Percentiles rank a stretch among this genome's conserved stretches.
Evolutionary conservation across 75 land plant genomes (phyloP).

Genomic region (Cupressus sempervirens): DNA sequence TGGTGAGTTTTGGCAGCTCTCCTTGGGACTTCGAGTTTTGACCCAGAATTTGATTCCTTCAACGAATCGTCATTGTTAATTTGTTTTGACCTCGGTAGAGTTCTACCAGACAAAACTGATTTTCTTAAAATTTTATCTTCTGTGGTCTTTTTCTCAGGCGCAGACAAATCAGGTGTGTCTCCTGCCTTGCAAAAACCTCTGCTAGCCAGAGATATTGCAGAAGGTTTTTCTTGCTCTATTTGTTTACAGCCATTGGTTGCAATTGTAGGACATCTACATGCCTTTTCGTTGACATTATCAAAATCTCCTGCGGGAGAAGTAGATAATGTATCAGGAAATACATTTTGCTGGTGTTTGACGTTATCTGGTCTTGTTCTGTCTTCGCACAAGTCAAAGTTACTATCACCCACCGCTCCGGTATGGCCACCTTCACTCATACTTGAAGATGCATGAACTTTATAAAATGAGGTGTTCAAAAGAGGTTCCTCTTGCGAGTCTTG

Average conservation of each 20-base stretch:
- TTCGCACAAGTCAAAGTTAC: neutral
- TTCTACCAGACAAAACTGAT: neutral
- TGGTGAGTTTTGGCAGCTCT: slow-evolving; percentile 3
- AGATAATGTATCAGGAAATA: slow-evolving; percentile 1
- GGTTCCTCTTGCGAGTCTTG: slow-evolving; percentile 3
- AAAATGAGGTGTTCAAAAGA: neutral
- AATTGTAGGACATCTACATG: neutral
- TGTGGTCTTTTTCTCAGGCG: neutral
- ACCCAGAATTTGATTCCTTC: slow-evolving; percentile 3
- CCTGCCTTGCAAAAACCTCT: neutral
- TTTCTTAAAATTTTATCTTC: neutral
- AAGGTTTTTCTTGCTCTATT: neutral
- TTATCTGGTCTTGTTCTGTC: neutral
- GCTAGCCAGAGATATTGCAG: neutral
- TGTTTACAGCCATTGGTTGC: slow-evolving; percentile 1
- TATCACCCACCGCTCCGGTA: neutral
- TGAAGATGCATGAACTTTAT: neutral
- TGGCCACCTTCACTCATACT: neutral
- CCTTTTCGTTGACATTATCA: neutral
- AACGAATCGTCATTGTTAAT: neutral
- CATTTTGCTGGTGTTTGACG: neutral
- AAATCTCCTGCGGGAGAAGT: neutral
- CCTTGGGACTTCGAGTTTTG: neutral
- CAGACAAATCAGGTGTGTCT: neutral
- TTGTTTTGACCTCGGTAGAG: neutral